A percentile compares a stretch with the other conserved stretches of the same genome.
phyloP scores from a whole-genome alignment of 371 early-diverging fungal genomes.

The Capillidium heterosporum region DNA sequence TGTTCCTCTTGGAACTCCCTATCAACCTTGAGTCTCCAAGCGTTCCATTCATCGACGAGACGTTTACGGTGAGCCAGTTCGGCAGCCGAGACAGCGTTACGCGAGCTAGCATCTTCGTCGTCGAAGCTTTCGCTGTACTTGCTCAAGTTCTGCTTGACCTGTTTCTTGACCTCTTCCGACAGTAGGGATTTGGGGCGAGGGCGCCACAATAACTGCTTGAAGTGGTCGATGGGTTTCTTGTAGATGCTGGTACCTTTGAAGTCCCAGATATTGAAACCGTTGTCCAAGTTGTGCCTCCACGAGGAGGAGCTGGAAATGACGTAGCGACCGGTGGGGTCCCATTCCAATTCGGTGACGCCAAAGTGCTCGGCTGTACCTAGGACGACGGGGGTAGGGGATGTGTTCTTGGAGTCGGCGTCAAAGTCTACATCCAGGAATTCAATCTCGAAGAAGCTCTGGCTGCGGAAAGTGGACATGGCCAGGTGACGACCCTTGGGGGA shows the following conservation, averaged over 20 bases:
- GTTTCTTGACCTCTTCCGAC: slow-evolving; percentile 56
- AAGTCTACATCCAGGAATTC: slow-evolving; percentile 91
- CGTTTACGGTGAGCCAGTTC: slow-evolving; percentile 53
- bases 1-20: slow-evolving; percentile 35
- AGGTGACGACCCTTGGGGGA: slow-evolving; percentile 91
- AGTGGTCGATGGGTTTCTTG: slow-evolving; percentile 53
- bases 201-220: slow-evolving; percentile 91
- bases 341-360: slow-evolving; percentile 84
- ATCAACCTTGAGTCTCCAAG: slow-evolving; percentile 51
- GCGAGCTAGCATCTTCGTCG: slow-evolving; percentile 56
- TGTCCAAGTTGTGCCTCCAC: slow-evolving; percentile 71
- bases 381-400: slow-evolving; percentile 25
- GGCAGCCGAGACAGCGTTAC: slow-evolving; percentile 47
- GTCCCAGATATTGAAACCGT: slow-evolving; percentile 85
- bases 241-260: slow-evolving; percentile 67
- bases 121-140: slow-evolving; percentile 78
- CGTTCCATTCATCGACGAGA: slow-evolving; percentile 57
- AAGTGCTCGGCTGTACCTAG: slow-evolving; percentile 74
- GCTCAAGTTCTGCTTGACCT: slow-evolving; percentile 79
- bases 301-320: slow-evolving; percentile 69
- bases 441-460: slow-evolving; percentile 54
- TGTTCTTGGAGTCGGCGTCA: slow-evolving; percentile 29
- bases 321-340: slow-evolving; percentile 96
- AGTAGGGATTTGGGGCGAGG: slow-evolving; percentile 81
- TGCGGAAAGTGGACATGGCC: slow-evolving; percentile 73